Conservation (phyloP, 1,284 basidiomycete species). For the Amylostereum chailletii region DNA sequence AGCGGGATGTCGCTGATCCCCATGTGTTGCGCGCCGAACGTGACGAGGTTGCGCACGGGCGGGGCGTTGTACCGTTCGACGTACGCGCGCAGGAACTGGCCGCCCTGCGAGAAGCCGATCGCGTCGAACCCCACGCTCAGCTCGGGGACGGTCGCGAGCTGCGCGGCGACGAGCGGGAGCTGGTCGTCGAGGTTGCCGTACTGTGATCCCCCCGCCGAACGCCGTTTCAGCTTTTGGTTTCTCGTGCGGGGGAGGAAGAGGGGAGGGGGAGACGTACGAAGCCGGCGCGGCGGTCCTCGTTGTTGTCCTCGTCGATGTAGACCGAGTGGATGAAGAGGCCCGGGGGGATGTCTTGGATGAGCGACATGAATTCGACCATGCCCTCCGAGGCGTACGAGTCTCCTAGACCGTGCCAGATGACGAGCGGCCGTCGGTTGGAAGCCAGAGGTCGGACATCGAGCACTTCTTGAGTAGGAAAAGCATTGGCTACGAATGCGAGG, state of each 20-base stretch:
- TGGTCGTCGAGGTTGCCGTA: conserved; percentile 79
- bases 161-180: conserved; percentile 54
- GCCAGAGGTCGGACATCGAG: background rate
- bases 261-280: conserved; percentile 49
- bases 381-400: conserved; percentile 59
- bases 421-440: conserved; percentile 51
- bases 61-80: conserved; percentile 80
- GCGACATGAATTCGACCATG: conserved; percentile 59
- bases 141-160: conserved; percentile 64
- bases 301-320: conserved; percentile 57
- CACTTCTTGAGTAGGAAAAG: conserved; percentile 7
- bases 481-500: background rate
- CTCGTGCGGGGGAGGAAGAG: background rate
- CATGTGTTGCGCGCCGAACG: conserved; percentile 82
- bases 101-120: conserved; percentile 89
- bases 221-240: background rate
- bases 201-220: conserved; percentile 30
- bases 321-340: conserved; percentile 86
- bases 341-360: conserved; percentile 66
- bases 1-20: conserved; percentile 76
- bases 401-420: conserved; percentile 93
- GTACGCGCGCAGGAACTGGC: conserved; percentile 88
- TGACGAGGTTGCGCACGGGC: conserved; percentile 79
- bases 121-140: conserved; percentile 78
- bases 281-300: conserved; percentile 70